Evolutionary conservation across 192 early-diverging fungal genomes (phyloP), one percentile per base, ranked within the genome.

Genomic region (Haplosporangium gracile): DNA sequence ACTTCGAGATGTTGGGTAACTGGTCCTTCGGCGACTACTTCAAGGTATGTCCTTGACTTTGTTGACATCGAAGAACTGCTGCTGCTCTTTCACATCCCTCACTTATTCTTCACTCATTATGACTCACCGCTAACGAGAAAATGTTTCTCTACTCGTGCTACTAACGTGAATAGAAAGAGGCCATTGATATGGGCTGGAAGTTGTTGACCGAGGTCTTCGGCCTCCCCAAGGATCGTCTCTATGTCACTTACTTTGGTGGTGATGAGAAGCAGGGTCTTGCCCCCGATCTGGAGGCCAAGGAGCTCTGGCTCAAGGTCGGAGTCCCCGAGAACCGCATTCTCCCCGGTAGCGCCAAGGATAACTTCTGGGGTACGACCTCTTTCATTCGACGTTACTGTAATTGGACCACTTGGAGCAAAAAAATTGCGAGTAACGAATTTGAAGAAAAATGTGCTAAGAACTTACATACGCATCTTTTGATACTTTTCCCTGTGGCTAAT

Each of bases 1-100:
- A 98, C 92, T 99, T 99, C 91, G 98, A 99, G 89, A 99, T 99
- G 98, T 91, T 99, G 88, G 98, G 98, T 77, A 99, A 99, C 94
- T 99, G 98, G 98, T 98, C 97, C n/a, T 99, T 99, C 89, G 97
- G 98, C 77, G 96, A 99, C 84, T 98, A 99, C 90, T 99, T 99
- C 90, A 99, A 99, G 94, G 94, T 93, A 71, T 39, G 45, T 8
- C 26, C 68, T 26, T 39, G 51, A 65, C 63, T 0, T 45, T 32
- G 49, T 74, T 43, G 34, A 9, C 9, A n/a, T 53, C 24, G 7
- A 29, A 32, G 22, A 0, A 72, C 18, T 55, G 10, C 68, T 18
- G 22, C 10, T 68, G 38, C 68, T 45, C 40, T 18, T 24, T 39
- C 13, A 36, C 5, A 11, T 7, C 65, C 20, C n/a, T 9, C 53